Evolutionary conservation across 805 yeast genomes (phyloP).

Genomic region (Vanderwaltozyma tropicalis): DNA sequence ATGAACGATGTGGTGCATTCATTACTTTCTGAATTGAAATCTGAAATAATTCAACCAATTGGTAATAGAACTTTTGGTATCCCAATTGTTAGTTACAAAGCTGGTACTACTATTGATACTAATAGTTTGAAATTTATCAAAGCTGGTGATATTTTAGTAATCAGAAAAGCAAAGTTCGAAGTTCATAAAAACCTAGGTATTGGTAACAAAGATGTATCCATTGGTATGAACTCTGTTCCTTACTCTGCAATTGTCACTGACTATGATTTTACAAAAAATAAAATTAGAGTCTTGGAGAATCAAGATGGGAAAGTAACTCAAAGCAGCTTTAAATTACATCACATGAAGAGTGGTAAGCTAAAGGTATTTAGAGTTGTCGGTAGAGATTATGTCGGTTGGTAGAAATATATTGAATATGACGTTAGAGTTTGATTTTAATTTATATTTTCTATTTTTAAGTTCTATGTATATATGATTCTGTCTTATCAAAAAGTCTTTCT

Average conservation of each 20-base stretch:
- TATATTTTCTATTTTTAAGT: not conserved
- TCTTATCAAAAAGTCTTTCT: too few species aligned
- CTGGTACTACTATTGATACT: conserved; percentile 35
- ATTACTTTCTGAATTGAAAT: conserved; percentile 30
- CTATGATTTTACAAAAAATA: conserved; percentile 63
- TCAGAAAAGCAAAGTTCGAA: conserved; percentile 64
- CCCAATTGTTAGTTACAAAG: conserved; percentile 40
- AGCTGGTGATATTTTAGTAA: conserved; percentile 78
- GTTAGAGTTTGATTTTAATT: too few species aligned
- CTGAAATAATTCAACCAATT: conserved; percentile 42
- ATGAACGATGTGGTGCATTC: conserved; percentile 25
- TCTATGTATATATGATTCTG: not conserved
- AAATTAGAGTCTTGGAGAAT: conserved; percentile 56
- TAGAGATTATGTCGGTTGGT: conserved; percentile 68
- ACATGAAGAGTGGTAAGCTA: conserved; percentile 68
- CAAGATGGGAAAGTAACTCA: conserved; percentile 44
- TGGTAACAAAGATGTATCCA: conserved; percentile 42
- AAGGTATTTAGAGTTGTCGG: conserved; percentile 74
- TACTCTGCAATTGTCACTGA: conserved; percentile 55
- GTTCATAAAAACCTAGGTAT: conserved; percentile 41
- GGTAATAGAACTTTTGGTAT: conserved; percentile 65
- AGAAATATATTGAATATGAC: conserved; percentile 2
- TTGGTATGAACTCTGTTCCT: conserved; percentile 45
- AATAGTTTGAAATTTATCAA: conserved; percentile 50
- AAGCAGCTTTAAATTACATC: conserved; percentile 56